Percentiles rank a stretch among this genome's conserved stretches.
Conservation (phyloP, 2,329 filamentous ascomycete species). For the Pseudocercospora fijiensis region DNA sequence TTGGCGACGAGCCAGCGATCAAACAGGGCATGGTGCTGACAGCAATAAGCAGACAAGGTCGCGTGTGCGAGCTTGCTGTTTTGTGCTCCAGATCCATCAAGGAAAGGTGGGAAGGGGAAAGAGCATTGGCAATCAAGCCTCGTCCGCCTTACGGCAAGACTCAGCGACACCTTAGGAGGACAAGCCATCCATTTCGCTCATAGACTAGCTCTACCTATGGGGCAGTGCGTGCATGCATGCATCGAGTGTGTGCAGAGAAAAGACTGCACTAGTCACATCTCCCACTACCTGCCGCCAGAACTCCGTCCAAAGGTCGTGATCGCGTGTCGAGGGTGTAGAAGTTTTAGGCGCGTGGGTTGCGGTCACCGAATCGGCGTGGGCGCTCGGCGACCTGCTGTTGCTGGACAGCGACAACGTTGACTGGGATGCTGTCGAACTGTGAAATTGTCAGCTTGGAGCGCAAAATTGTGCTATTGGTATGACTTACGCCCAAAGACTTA, state of each 20-base stretch:
- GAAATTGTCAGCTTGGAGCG: conserved; percentile 51
- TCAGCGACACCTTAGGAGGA: conserved; percentile 80
- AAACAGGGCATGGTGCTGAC: neutral
- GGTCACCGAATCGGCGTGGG: conserved; percentile 73
- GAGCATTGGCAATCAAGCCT: conserved; percentile 87
- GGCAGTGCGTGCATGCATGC: conserved; percentile 1
- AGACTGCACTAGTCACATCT: conserved; percentile 1
- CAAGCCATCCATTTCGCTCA: conserved; percentile 14
- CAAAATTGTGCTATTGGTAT: conserved; percentile 59
- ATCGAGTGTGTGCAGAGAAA: neutral
- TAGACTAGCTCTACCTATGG: conserved; percentile 8
- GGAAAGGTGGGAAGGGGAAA: conserved; percentile 1
- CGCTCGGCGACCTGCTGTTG: conserved; percentile 87
- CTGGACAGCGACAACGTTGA: conserved; percentile 88
- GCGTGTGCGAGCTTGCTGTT: neutral
- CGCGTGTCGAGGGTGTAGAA: neutral
- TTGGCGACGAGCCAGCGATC: neutral
- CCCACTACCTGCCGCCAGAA: neutral
- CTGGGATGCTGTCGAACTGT: conserved; percentile 94
- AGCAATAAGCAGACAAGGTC: neutral
- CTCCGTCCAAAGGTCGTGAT: conserved; percentile 1
- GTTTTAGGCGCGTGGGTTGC: conserved; percentile 42
- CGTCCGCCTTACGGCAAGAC: conserved; percentile 54
- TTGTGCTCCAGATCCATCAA: neutral
- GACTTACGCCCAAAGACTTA: conserved; percentile 96